Conservation (phyloP, 495 filamentous ascomycete genomes). For the Penicillium simplicissimum region DNA sequence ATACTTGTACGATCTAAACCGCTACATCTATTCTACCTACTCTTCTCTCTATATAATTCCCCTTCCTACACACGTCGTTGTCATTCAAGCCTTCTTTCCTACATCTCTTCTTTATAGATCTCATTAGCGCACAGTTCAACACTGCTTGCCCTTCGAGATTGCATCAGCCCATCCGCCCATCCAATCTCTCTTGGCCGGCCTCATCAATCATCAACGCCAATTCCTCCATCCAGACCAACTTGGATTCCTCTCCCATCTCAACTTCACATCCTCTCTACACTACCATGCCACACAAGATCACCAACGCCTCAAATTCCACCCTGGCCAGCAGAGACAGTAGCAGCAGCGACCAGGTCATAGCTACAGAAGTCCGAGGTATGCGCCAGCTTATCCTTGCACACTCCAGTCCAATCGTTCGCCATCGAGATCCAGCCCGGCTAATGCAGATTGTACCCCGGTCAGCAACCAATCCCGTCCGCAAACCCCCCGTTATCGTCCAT, state of each 20-base stretch:
- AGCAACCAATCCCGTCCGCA: slow-evolving; percentile 33
- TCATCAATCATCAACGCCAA: slow-evolving; percentile 3
- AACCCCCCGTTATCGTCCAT: slow-evolving; percentile 44
- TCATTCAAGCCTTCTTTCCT: slow-evolving; percentile 10
- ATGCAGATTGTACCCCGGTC: slow-evolving; percentile 17
- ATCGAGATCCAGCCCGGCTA: slow-evolving; percentile 27
- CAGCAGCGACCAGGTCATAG: slow-evolving; percentile 35
- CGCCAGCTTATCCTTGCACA: neutral
- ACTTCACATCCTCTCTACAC: slow-evolving; percentile 5
- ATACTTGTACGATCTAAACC: slow-evolving; percentile 7
- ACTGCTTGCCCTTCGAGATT: slow-evolving; percentile 21
- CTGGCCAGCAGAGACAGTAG: slow-evolving; percentile 45
- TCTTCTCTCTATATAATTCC: neutral
- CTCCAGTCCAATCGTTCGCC: slow-evolving; percentile 8
- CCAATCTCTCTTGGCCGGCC: slow-evolving; percentile 2
- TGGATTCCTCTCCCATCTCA: neutral
- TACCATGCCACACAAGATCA: slow-evolving; percentile 46
- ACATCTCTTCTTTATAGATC: slow-evolving; percentile 22
- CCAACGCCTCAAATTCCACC: slow-evolving; percentile 48
- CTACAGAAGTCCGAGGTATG: slow-evolving; percentile 44
- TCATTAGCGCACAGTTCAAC: slow-evolving; percentile 29
- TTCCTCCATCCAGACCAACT: neutral
- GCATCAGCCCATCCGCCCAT: slow-evolving; percentile 11
- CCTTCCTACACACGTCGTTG: slow-evolving; percentile 4
- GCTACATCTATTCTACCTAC: slow-evolving; percentile 2